Conservation (phyloP, 148 eudicot genomes). For the Rhododendron griersonianum region DNA sequence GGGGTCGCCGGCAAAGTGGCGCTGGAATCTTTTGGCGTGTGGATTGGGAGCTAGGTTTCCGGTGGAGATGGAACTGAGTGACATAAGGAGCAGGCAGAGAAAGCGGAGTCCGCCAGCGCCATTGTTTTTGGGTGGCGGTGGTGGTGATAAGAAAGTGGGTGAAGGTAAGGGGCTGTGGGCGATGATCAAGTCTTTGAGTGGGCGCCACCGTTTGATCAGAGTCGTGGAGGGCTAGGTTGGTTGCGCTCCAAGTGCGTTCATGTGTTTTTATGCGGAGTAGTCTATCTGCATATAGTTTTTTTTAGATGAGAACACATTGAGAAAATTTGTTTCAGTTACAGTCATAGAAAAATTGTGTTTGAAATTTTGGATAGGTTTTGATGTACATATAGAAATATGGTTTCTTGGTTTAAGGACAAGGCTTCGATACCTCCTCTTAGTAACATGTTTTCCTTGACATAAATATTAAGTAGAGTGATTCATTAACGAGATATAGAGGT, state of each 20-base stretch:
- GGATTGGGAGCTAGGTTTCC: slow-evolving; percentile 6
- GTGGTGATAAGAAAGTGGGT: neutral
- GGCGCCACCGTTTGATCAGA: neutral
- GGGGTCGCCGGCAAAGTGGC: neutral
- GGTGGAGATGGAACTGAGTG: slow-evolving; percentile 15
- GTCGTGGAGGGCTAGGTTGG: neutral
- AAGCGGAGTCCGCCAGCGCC: neutral
- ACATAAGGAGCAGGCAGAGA: slow-evolving; percentile 7
- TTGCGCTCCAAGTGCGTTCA: too few species aligned
- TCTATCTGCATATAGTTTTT: neutral
- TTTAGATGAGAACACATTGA: neutral
- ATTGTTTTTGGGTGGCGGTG: neutral
- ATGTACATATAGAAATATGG: neutral
- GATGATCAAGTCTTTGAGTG: slow-evolving; percentile 1
- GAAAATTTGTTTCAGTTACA: neutral
- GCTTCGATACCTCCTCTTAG: too few species aligned
- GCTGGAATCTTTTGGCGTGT: slow-evolving; percentile 6
- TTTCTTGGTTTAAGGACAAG: too few species aligned
- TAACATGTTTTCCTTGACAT: neutral
- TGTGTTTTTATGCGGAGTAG: neutral
- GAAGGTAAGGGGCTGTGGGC: slow-evolving; percentile 10
- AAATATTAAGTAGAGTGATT: neutral
- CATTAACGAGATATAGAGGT: neutral
- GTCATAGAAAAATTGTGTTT: neutral
- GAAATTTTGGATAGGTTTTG: neutral